Base-by-base conservation (phyloP, 2,329 filamentous ascomycete genomes). In the Arthrinium phaeospermum region DNA sequence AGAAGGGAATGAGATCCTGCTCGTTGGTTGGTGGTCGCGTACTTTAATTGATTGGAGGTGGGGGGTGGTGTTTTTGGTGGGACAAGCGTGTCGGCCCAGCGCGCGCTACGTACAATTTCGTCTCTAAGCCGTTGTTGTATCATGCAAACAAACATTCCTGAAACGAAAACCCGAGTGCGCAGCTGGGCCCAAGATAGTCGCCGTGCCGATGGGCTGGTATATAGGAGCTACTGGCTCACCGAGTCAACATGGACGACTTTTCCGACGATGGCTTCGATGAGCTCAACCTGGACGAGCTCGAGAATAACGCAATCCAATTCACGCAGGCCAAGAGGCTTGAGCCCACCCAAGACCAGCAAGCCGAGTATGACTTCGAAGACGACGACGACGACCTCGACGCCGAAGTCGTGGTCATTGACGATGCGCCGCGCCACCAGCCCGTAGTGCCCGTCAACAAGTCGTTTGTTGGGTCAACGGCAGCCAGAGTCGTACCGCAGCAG, bases 221-320 rank as follows among this genome's bases (percentile, higher is more conserved):
- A 74, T 72, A 70, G 72, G 73, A 72, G 37, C 16, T 64, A 57
- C 67, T 81, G 82, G 69, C 81, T 81, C 72, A 81, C 72, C 77
- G 79, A 76, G 83, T 83, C 81, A 79, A 80, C 71, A 81, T 80
- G 82, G 89, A 91, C 82, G 87, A 89, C 74, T 92, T 90, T 78
- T 89, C 86, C 73, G 91, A 92, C 79, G 90, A 91, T 78, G 90
- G 86, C 73, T 85, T 93, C 76, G 90, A 92, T 79, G 85, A 87
- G 53, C 82, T 92, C 57, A 88, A 90, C 75, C 82, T 92, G 4
- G 85, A 89, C 76, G 89, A 91, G 78, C 87, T 93, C 74, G 91
- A 93, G 78, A 87, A 88, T 77, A 87, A 88, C 77, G 91, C 91
- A 51, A 89, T 92, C 75, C 87, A 88, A 75, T 86, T 86, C 75